These are phyloP conservation scores for Salicornia ramosissima DNA, from an alignment of 148 eudicot species.

Conservation along the genomic window DNA sequence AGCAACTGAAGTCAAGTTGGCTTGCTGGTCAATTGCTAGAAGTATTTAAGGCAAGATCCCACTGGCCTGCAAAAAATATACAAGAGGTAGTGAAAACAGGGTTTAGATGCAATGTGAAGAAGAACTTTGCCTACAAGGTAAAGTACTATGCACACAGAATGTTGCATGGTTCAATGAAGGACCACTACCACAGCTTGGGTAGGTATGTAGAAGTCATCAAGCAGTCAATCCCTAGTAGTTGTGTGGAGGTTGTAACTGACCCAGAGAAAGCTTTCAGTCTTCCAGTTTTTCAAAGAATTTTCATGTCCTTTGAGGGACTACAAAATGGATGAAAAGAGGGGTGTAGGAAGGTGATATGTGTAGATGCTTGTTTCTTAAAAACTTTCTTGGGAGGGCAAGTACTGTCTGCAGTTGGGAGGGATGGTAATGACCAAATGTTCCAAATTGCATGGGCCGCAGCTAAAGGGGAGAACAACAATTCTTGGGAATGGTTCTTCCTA, in stretches of 20 bases:
- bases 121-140: neutral
- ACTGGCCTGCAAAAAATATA: no score
- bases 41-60: no score
- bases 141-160: neutral
- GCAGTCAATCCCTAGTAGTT: no score
- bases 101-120: neutral
- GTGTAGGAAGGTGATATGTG: no score
- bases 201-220: neutral
- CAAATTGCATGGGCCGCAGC: no score
- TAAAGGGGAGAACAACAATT: conserved; percentile 10
- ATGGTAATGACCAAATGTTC: conserved; percentile 9
- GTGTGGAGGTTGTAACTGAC: neutral
- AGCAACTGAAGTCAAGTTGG: neutral
- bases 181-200: neutral
- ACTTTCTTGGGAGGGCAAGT: no score
- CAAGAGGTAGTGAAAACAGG: neutral
- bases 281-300: neutral
- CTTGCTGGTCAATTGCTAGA: neutral
- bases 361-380: no score
- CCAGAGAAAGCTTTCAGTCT: no score
- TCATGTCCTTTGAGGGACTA: neutral
- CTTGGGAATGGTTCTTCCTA: no score
- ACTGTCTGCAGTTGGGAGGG: neutral
- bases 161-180: neutral
- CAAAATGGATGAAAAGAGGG: neutral